Evolutionary conservation across 129 eudicot species (phyloP).

Genomic region (Solidago caesia): DNA sequence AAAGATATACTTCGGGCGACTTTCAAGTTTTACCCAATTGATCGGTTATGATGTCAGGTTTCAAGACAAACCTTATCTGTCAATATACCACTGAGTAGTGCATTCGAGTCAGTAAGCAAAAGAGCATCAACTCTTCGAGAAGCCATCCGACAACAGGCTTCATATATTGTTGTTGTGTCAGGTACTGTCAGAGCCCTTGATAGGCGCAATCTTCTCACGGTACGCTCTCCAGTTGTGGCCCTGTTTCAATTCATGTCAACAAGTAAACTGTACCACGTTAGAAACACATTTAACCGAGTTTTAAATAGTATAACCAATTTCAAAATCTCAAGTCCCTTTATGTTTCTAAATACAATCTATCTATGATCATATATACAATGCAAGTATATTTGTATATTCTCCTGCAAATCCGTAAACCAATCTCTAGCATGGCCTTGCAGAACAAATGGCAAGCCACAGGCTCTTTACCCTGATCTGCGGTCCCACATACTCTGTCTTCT

Average conservation of each 20-base stretch:
- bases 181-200: conserved; percentile 89
- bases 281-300: not conserved
- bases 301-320: not conserved
- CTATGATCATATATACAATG: not conserved
- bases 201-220: conserved; percentile 81
- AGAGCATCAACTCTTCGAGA: conserved; percentile 90
- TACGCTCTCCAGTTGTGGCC: conserved; percentile 84
- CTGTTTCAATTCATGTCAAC: conserved; percentile 35
- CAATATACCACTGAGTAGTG: conserved; percentile 86
- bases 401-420: no score
- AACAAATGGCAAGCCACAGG: no score
- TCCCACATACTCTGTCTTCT: no score
- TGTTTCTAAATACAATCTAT: not conserved
- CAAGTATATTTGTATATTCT: not conserved
- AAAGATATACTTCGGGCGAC: no score
- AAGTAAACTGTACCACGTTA: not conserved
- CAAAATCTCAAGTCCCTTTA: conserved; percentile 1
- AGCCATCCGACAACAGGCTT: conserved; percentile 96
- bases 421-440: not conserved
- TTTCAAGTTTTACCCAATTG: no score
- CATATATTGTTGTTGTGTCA: conserved; percentile 69
- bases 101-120: conserved; percentile 88
- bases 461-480: no score
- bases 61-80: conserved; percentile 73
- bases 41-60: not conserved